Base-by-base conservation (phyloP, 2,329 filamentous ascomycete genomes). In the Waltergamsia citrina region DNA sequence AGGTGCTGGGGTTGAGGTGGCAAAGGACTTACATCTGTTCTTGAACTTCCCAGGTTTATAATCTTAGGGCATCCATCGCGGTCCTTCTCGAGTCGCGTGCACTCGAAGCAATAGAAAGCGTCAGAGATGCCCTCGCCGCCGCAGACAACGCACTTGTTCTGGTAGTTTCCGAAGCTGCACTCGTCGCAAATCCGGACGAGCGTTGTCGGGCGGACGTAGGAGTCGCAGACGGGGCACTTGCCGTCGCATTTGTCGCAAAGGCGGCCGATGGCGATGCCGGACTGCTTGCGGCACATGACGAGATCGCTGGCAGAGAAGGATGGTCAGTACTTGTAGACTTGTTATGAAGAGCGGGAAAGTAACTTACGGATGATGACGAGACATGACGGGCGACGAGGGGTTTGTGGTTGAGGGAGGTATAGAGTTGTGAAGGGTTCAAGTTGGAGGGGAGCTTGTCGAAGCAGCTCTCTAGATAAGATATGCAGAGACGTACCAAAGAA, bases 231-330 rank as follows among this genome's bases (percentile, higher is more conserved):
- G 45, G 92, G 92, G 54, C 92, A 98, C 69, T 98, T 98, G 61
- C 92, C 92, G 67, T 98, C 92, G 71, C 92, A 98, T 67, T 98
- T 98, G 69, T 98, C 92, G 74, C 92, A 98, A 56, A 98, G 85
- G 37, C 92, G 88, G 57, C 92, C 92, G 74, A 98, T 94, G 52
- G 88, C 85, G 58, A 96, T 95, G 64, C 92, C 92, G 40, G 90
- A 72, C 60, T 94, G 90, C 69, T 98, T 98, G 68, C 90, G 88
- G 76, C 92, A 98, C 90, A 96, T 96, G 51, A 98, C 92, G 47
- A 98, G 81, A 70, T 98, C 92, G 61, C 81, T 85, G 54, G 35
- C 20, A 23, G 8, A 12, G n/a, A 29, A 25, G n/a, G n/a, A n/a
- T 17, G 26, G 15, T 26, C 14, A 20, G 28, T 32, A 17, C 18